Evolutionary conservation across 805 yeast species (phyloP).

Genomic region (Isabelozyma pseudorhagii): DNA sequence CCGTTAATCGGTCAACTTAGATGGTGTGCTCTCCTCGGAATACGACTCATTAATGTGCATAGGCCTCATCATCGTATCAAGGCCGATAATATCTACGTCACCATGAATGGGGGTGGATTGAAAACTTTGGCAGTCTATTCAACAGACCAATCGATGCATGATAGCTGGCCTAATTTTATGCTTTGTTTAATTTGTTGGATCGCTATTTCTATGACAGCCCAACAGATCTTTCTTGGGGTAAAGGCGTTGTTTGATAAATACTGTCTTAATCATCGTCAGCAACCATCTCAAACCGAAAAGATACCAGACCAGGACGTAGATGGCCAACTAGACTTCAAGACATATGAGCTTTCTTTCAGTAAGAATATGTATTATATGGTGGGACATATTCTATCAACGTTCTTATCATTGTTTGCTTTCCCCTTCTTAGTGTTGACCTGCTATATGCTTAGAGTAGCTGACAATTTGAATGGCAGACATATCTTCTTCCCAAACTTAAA

Average conservation of each 20-base stretch:
- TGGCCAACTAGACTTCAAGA: conserved; percentile 1
- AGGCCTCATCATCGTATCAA: conserved; percentile 2
- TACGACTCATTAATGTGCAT: conserved; percentile 12
- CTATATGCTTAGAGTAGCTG: conserved; percentile 26
- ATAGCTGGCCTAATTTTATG: conserved; percentile 45
- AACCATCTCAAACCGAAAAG: conserved; percentile 1
- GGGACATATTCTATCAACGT: conserved; percentile 32
- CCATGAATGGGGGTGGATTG: conserved; percentile 40
- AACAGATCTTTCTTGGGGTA: conserved; percentile 17
- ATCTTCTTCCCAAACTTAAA: conserved; percentile 9
- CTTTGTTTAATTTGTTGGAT: conserved; percentile 27
- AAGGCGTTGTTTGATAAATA: conserved; percentile 7
- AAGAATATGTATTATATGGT: conserved; percentile 20
- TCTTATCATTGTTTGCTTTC: conserved; percentile 33
- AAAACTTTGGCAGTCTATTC: conserved; percentile 31
- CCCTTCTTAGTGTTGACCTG: conserved; percentile 44
- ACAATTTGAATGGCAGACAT: conserved; percentile 8
- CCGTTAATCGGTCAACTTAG: conserved; percentile 48
- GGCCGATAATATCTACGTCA: conserved; percentile 36
- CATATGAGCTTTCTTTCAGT: conserved; percentile 7
- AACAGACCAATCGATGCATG: conserved; percentile 16
- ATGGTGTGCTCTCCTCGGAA: conserved; percentile 56
- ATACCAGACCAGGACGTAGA: conserved; percentile 4
- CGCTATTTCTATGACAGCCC: conserved; percentile 16
- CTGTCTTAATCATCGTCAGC: neutral